Base-by-base conservation (phyloP, 2,329 filamentous ascomycete genomes). In the Sclerotinia trifoliorum region DNA sequence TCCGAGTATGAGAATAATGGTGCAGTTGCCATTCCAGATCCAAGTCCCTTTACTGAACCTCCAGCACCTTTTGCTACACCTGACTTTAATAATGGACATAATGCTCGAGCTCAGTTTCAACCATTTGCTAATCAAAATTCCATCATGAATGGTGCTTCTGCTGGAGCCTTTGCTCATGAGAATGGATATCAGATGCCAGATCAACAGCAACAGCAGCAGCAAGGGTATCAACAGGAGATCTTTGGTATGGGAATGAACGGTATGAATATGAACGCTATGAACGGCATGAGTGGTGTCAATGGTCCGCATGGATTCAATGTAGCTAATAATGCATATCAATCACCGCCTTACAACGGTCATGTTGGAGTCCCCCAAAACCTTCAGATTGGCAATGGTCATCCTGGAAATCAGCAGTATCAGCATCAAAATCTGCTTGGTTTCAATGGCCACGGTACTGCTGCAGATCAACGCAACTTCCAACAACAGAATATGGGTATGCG, bases 61-160 rank as follows among this genome's bases (percentile, higher is more conserved):
- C 10, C 29, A 42, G 5, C 17, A 39, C 57, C 67, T n/a, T 71
- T 58, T 48, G 62, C 62, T 19, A 68, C 70, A 17, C 68, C 68
- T 7, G 57, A 63, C 8, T 58, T 64, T 26, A 42, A 32, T 29
- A 48, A 66, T 24, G 46, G 32, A 7, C 46, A 51, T 32, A 35
- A 55, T 39, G 61, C 13, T 21, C 65, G 65, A 29, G 48, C 44
- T 54, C 57, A 62, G 5, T 62, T 61, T 66, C 54, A 48, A 48
- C 32, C 44, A 19, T 66, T 61, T 42, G n/a, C 35, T 4, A 51
- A 60, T 49, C 57, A 26, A n/a, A 52, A 52, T 51, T 26, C 35
- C 26, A 52, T 19, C 24, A 26, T 42, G 29, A 63, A 51, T 24
- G 46, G 60, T 24, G 32, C 32, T 39, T 29, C 46, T 63, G 46